Base-by-base conservation (phyloP, 805 yeast species). In the Millerozyma miso region DNA sequence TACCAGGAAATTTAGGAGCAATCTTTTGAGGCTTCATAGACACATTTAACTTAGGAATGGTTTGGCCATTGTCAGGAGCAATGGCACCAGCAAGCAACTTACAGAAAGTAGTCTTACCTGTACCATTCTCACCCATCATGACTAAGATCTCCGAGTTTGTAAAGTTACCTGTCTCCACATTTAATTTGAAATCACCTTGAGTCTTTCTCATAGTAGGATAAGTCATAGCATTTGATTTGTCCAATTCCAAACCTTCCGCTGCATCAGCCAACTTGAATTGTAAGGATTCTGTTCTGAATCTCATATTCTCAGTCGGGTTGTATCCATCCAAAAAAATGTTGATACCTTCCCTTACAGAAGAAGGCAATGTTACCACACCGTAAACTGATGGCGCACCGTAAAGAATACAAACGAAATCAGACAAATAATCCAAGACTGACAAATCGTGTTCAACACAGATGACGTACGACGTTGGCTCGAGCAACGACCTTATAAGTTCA, bases 61-160 rank as follows among this genome's bases (percentile, higher is more conserved):
- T 80, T 47, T 72, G 63, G 44, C 88, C 88, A 53, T 77, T 79
- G 68, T 93, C 99, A 26, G 99, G 91, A 39, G 85, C 76, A 53
- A 88, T 76, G 19, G 88, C 88, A 61, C 98, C 99, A 17, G 99
- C 98, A 58, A 93, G 76, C 58, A 93, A 73, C 66, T 85, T 87
- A 79, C 97, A 91, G 74, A 93, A 83, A 13, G 99, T 93, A 34
- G 99, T 93, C 74, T 93, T 93, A 75, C 99, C 99, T 15, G 99
- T 93, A 74, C 99, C 99, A 67, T 93, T 93, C 73, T 93, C 99
- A 64, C 99, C 99, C 96, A 93, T 91, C 97, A 93, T 88, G 44
- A 93, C 99, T 58, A 93, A 77, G 56, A 93, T 93, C 74, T 93
- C 99, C 35, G 97, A 87, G 66, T 93, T 95, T 43, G 95, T 83